Evolutionary conservation across 106 monocot species (phyloP), one percentile per base, ranked within the genome.

Genomic region (Triglochin maritima): DNA sequence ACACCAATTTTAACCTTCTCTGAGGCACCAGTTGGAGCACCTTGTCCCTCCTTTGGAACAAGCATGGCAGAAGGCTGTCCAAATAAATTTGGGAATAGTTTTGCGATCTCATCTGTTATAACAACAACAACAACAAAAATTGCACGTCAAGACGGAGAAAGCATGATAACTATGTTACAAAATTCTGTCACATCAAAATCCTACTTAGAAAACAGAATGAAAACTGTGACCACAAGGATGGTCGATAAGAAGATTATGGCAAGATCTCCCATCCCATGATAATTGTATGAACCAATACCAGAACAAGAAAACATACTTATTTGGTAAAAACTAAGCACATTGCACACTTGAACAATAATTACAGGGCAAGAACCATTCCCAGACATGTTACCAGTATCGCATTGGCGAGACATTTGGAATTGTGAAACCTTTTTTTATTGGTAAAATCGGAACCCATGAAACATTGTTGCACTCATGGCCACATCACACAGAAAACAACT

Each of bases 41-140:
- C 49, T 55, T 29, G 9, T 13, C 17, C 17, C 46, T 59, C 84
- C 3, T 82, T 70, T 0, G 91, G 88, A 43, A 88, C 88, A 17
- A 91, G 66, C 73, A 63, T 65, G n/a, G 86, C 91, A 13, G 96
- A 96, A 9, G 96, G 96, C 80, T 96, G 96, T 3, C 88, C 96
- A 46, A 80, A 96, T 7, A 96, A 66, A 10, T 59, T 66, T 2
- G 96, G 96, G 66, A 96, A 96, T 46, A 96, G 77, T 79, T 96
- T 91, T 57, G 83, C 84, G 29, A 96, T 96, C 88, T 96, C 96
- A 80, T 86, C 95, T 91, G 77, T 64, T 46, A 44, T 49, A 64
- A 48, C 64, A 44, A 44, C 48, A 64, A 12, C 10, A 64, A 63
- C 14, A 46, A 5, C 46, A 63, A 57, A 42, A 59, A 59, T 9